Evolutionary conservation across 2,329 filamentous ascomycete genomes (phyloP).

Genomic region (Sclerotinia sclerotiorum): DNA sequence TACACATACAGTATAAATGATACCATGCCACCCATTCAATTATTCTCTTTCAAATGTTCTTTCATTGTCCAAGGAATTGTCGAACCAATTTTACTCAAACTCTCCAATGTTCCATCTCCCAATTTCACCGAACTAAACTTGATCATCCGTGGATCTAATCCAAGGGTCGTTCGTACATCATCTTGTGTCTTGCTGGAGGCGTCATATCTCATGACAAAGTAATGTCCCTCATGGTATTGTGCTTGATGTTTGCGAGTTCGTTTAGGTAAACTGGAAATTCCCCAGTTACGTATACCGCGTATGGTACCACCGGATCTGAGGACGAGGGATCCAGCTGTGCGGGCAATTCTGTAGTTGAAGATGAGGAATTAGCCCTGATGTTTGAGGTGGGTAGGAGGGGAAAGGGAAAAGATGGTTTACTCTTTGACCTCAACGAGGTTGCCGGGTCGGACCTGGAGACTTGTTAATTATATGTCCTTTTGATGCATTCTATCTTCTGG

Average conservation of each 20-base stretch:
- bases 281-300: slow-evolving; percentile 94
- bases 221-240: slow-evolving; percentile 81
- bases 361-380: slow-evolving; percentile 22
- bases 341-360: slow-evolving; percentile 68
- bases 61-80: slow-evolving; percentile 36
- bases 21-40: neutral
- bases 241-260: slow-evolving; percentile 78
- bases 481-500: neutral
- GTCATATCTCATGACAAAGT: slow-evolving; percentile 98
- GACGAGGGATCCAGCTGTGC: slow-evolving; percentile 78
- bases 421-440: slow-evolving; percentile 92
- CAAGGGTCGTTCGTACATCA: slow-evolving; percentile 71
- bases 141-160: slow-evolving; percentile 87
- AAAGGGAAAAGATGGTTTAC: slow-evolving; percentile 53
- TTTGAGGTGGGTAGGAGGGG: slow-evolving; percentile 15
- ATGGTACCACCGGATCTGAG: slow-evolving; percentile 84
- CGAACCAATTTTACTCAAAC: slow-evolving; percentile 41
- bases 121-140: slow-evolving; percentile 84
- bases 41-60: slow-evolving; percentile 28
- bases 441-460: slow-evolving; percentile 79
- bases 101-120: slow-evolving; percentile 61
- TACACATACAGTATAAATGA: slow-evolving; percentile 24
- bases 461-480: slow-evolving; percentile 28
- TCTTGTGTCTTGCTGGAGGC: slow-evolving; percentile 70
- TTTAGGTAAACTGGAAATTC: slow-evolving; percentile 81